Percentiles rank a stretch among this genome's conserved stretches.
Evolutionary conservation across 2,329 filamentous ascomycete species (phyloP).

Genomic region (Monosporascus sp.): DNA sequence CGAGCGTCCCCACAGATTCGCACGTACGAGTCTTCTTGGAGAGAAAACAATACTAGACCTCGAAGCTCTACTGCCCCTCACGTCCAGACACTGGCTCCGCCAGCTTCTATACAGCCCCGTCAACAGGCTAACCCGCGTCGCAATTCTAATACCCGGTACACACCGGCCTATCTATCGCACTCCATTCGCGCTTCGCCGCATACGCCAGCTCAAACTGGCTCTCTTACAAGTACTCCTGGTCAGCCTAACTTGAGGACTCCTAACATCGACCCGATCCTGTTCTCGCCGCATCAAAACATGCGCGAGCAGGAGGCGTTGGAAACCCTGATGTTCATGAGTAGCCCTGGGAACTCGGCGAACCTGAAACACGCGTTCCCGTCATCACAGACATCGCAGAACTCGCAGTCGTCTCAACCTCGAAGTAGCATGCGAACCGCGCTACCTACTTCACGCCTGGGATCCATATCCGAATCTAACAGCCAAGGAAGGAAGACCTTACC

Average conservation of each 20-base stretch:
- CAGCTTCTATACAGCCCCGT: conserved; percentile 49
- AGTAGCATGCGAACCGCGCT: conserved; percentile 33
- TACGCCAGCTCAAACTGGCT: conserved; percentile 34
- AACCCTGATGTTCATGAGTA: conserved; percentile 76
- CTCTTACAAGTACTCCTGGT: conserved; percentile 32
- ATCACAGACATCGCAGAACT: conserved; percentile 30
- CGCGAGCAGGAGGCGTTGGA: conserved; percentile 80
- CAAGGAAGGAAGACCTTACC: conserved; percentile 49
- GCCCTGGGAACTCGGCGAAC: conserved; percentile 65
- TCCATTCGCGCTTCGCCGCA: conserved; percentile 42
- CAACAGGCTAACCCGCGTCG: conserved; percentile 40
- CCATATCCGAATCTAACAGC: conserved; percentile 15
- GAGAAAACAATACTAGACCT: conserved; percentile 32
- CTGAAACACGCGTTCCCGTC: conserved; percentile 50
- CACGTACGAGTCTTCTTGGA: conserved; percentile 42
- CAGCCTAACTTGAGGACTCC: conserved; percentile 31
- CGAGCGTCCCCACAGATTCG: conserved; percentile 20
- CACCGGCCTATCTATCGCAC: conserved; percentile 45
- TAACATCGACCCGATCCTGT: conserved; percentile 49
- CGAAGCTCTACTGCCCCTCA: conserved; percentile 34
- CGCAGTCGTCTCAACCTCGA: conserved; percentile 31
- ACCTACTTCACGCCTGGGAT: conserved; percentile 34
- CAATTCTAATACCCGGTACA: conserved; percentile 44
- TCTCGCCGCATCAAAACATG: conserved; percentile 63
- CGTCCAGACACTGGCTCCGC: conserved; percentile 43